Conservation (phyloP, 78 protist genomes). For the Dictyostelium purpureum region DNA sequence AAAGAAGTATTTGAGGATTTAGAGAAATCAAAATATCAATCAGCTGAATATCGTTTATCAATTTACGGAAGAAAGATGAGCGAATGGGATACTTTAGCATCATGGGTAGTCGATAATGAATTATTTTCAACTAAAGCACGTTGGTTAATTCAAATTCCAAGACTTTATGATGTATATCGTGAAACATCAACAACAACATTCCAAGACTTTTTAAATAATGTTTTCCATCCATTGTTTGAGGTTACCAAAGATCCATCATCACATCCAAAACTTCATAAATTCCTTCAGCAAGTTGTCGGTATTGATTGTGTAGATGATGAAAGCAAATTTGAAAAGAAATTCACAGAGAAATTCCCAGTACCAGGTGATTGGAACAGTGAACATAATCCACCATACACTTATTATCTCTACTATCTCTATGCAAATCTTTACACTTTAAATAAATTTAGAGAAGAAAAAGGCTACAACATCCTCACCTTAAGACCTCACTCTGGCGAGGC, state of each 20-base stretch:
- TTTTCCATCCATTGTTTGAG: slow-evolving; percentile 98
- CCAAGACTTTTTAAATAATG: slow-evolving; percentile 80
- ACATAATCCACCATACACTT: slow-evolving; percentile 97
- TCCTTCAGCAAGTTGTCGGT: slow-evolving; percentile 92
- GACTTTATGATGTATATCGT: slow-evolving; percentile 89
- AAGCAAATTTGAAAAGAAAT: slow-evolving; percentile 86
- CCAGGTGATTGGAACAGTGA: slow-evolving; percentile 91
- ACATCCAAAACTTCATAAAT: slow-evolving; percentile 84
- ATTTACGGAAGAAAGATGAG: slow-evolving; percentile 94
- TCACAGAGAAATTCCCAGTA: slow-evolving; percentile 54
- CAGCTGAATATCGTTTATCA: slow-evolving; percentile 96
- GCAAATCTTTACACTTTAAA: slow-evolving; percentile 95
- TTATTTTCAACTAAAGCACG: slow-evolving; percentile 88
- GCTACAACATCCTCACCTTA: slow-evolving; percentile 86
- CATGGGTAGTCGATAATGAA: slow-evolving; percentile 90
- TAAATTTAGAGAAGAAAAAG: slow-evolving; percentile 81
- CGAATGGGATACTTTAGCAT: slow-evolving; percentile 95
- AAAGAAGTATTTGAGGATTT: slow-evolving; percentile 91
- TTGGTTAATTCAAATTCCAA: slow-evolving; percentile 98
- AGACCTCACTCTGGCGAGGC: slow-evolving; percentile 98
- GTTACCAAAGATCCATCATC: slow-evolving; percentile 91
- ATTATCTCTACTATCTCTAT: slow-evolving; percentile 94
- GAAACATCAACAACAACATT: slow-evolving; percentile 64
- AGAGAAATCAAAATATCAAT: slow-evolving; percentile 89
- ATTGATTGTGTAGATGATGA: slow-evolving; percentile 99